These are phyloP conservation scores for Cercophora sp. DNA, from an alignment of 495 filamentous ascomycete species.

Conservation along the genomic window DNA sequence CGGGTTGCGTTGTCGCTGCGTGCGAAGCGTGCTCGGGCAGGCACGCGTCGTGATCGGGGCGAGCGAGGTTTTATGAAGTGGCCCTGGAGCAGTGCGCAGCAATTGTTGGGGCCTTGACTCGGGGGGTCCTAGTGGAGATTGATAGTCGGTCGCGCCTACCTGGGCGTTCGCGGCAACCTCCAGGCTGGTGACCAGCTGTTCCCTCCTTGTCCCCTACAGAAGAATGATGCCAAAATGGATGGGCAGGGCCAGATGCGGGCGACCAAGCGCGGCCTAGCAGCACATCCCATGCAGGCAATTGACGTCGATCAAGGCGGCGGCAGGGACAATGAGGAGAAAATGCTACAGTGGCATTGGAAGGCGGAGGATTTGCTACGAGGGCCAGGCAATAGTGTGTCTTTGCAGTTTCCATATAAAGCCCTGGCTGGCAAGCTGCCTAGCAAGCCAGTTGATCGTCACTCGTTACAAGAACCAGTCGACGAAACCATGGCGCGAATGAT, in stretches of 20 bases:
- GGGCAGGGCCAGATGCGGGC: slow-evolving; percentile 5
- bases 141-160: slow-evolving; percentile 15
- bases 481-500: neutral
- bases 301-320: slow-evolving; percentile 3
- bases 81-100: neutral
- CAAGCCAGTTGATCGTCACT: too few species aligned
- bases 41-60: neutral
- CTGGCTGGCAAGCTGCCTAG: too few species aligned
- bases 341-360: neutral
- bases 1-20: too few species aligned
- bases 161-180: neutral
- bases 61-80: slow-evolving; percentile 7
- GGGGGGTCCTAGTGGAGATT: slow-evolving; percentile 24
- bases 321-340: neutral
- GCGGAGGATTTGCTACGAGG: slow-evolving; percentile 5
- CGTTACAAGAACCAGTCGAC: neutral
- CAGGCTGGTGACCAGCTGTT: neutral
- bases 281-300: slow-evolving; percentile 11
- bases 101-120: slow-evolving; percentile 16
- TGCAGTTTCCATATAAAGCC: too few species aligned
- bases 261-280: neutral
- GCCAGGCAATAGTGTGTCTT: neutral
- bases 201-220: too few species aligned
- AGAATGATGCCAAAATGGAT: slow-evolving; percentile 2
- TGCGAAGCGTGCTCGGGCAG: neutral